Evolutionary conservation across 75 land plant genomes (phyloP).

Genomic region (Picea sitchensis): DNA sequence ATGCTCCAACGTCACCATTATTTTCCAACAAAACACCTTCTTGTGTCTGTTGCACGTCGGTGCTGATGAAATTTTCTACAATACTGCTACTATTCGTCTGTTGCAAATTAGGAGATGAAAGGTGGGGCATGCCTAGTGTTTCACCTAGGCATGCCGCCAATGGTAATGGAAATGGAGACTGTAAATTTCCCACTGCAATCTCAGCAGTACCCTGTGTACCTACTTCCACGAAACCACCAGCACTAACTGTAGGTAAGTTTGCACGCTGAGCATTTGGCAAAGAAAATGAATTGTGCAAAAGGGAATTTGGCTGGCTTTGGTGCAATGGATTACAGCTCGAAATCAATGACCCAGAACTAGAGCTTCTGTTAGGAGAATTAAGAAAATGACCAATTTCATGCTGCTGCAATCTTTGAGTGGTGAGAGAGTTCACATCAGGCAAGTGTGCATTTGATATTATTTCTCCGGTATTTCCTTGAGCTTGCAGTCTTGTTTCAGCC

Average conservation of each 20-base stretch:
- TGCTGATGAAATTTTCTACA: neutral
- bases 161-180: neutral
- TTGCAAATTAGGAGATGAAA: constrained; percentile 6
- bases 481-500: neutral
- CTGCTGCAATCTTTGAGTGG: constrained; percentile 6
- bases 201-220: neutral
- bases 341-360: neutral
- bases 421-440: neutral
- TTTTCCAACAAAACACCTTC: neutral
- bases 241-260: neutral
- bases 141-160: neutral
- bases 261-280: neutral
- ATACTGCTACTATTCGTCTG: neutral
- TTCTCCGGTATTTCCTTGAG: constrained; percentile 6
- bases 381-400: constrained; percentile 1
- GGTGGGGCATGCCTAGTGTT: neutral
- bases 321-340: neutral
- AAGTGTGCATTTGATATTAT: neutral
- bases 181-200: neutral
- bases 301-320: neutral
- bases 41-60: neutral
- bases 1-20: neutral
- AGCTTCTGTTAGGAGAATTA: neutral
- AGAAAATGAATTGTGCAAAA: neutral
- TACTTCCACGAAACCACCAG: neutral